A percentile compares a stretch with the other conserved stretches of the same genome.
phyloP scores from a whole-genome alignment of 768 basidiomycete species.

The Boletellus ananiceps region DNA sequence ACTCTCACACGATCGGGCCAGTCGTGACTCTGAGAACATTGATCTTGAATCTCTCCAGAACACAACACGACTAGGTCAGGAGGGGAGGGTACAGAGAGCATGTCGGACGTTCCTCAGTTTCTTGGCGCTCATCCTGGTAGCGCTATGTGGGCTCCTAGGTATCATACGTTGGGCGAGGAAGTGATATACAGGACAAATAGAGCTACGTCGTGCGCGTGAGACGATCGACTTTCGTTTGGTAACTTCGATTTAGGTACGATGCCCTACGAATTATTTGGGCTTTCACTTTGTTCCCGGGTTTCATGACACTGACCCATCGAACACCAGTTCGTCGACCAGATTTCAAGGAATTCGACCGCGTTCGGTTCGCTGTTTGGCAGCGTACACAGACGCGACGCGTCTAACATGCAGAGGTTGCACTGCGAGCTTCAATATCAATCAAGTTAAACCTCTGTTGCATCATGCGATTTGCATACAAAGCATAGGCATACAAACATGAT shows the following conservation, averaged over 20 bases:
- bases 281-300: no score
- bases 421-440: background rate
- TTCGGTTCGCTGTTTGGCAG: no score
- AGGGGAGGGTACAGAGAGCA: conserved; percentile 13
- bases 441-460: conserved; percentile 8
- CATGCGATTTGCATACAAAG: conserved; percentile 15
- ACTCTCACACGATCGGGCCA: conserved; percentile 8
- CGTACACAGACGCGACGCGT: no score
- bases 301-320: no score
- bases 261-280: no score
- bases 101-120: conserved; percentile 15
- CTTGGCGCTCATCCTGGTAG: conserved; percentile 21
- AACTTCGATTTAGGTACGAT: no score
- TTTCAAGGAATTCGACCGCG: no score
- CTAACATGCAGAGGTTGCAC: background rate
- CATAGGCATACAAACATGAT: conserved; percentile 21
- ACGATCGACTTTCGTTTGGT: no score
- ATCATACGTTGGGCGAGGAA: conserved; percentile 13
- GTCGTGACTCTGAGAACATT: conserved; percentile 2
- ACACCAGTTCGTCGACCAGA: no score
- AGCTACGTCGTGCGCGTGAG: no score
- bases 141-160: conserved; percentile 20
- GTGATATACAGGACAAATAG: conserved; percentile 1
- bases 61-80: background rate
- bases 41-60: conserved; percentile 21